Evolutionary conservation across 768 basidiomycete genomes (phyloP).

Genomic region (Podaxis pistillaris): DNA sequence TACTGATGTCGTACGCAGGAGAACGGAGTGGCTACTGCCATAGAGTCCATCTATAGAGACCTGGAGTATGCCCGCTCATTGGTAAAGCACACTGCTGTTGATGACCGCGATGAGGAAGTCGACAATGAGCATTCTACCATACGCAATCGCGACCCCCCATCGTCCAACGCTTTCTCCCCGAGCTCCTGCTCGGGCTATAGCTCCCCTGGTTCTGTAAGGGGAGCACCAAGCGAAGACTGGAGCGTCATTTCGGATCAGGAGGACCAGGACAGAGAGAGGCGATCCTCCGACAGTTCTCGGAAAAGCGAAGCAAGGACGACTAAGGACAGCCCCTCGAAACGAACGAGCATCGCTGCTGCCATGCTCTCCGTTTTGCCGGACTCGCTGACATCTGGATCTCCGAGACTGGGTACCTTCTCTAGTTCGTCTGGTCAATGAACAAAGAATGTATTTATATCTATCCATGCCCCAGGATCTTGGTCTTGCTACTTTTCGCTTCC

Average conservation of each 20-base stretch:
- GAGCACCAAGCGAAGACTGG: conserved; percentile 77
- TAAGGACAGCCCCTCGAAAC: conserved; percentile 43
- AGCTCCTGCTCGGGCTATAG: conserved; percentile 49
- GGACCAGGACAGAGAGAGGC: conserved; percentile 35
- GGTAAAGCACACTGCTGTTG: conserved; percentile 57
- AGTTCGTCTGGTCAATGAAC: conserved; percentile 20
- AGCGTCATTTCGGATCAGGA: conserved; percentile 83
- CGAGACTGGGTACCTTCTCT: conserved; percentile 40
- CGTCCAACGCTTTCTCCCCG: conserved; percentile 24
- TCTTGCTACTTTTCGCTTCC: not conserved
- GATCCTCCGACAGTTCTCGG: conserved; percentile 54
- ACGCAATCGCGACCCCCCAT: conserved; percentile 25
- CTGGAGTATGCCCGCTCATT: conserved; percentile 90
- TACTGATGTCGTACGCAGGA: conserved; percentile 51
- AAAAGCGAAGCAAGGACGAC: conserved; percentile 36
- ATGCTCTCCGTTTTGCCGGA: conserved; percentile 63
- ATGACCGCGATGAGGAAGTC: conserved; percentile 31
- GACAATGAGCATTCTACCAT: conserved; percentile 39
- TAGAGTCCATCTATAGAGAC: conserved; percentile 95
- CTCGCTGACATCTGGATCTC: conserved; percentile 40
- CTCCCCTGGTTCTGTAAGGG: conserved; percentile 52
- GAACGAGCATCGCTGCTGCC: conserved; percentile 61
- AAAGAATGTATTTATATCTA: not conserved
- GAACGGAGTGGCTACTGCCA: conserved; percentile 89
- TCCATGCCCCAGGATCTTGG: not conserved